These are phyloP conservation scores for Bacidia gigantensis DNA, from an alignment of 495 filamentous ascomycete genomes.

Conservation along the genomic window DNA sequence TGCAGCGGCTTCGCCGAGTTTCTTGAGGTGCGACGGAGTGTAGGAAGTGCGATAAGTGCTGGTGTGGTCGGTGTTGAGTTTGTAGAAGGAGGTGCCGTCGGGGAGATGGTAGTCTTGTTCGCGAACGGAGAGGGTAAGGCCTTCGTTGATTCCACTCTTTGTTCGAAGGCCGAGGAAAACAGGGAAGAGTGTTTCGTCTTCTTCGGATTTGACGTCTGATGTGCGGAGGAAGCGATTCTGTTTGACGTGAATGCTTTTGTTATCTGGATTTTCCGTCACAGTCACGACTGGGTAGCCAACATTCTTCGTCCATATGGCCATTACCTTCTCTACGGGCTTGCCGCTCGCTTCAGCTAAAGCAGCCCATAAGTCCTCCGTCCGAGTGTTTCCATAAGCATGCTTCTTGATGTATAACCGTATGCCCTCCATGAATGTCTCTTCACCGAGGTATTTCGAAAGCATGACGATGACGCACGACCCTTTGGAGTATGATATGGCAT, in stretches of 20 bases:
- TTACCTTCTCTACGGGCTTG: conserved; percentile 65
- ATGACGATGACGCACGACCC: conserved; percentile 92
- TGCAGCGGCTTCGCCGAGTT: conserved; percentile 65
- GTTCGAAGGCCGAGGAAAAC: conserved; percentile 48
- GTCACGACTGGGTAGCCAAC: conserved; percentile 53
- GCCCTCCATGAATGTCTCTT: conserved; percentile 87
- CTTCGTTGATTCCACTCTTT: conserved; percentile 42
- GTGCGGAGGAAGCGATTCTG: conserved; percentile 58
- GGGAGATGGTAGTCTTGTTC: conserved; percentile 58
- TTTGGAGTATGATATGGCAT: conserved; percentile 95
- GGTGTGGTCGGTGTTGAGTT: conserved; percentile 55
- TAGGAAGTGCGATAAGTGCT: conserved; percentile 53
- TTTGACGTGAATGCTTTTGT: conserved; percentile 39
- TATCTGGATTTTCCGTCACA: conserved; percentile 38
- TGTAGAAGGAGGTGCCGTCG: conserved; percentile 45
- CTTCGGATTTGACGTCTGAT: conserved; percentile 50
- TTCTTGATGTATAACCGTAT: conserved; percentile 86
- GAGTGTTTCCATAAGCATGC: conserved; percentile 63
- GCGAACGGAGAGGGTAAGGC: conserved; percentile 52
- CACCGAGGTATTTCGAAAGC: conserved; percentile 91
- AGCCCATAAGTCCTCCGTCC: conserved; percentile 84
- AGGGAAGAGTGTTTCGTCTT: conserved; percentile 58
- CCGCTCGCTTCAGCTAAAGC: conserved; percentile 82
- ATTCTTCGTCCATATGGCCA: conserved; percentile 59
- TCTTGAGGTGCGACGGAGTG: conserved; percentile 43